Base-by-base conservation (phyloP, 2,329 filamentous ascomycete genomes). In the Alternaria sp. region DNA sequence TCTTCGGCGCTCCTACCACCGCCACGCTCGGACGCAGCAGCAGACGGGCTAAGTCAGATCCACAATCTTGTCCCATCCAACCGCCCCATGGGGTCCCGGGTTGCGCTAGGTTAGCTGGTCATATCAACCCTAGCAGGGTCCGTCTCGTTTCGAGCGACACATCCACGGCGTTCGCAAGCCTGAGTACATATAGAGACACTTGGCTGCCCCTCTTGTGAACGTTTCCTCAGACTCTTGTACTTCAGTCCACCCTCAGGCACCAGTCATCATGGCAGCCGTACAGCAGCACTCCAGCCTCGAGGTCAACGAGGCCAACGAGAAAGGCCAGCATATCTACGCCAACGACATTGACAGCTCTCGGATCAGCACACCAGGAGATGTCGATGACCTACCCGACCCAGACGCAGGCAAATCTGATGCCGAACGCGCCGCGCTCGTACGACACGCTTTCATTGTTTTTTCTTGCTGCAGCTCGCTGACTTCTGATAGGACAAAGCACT, bases 31-130 rank as follows among this genome's bases (percentile, higher is more conserved):
- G 73, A 72, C 67, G 58, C 62, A 63, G 60, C 64, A 58, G 64
- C 68, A 50, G 60, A 67, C 58, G 62, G 68, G 68, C 75, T 68
- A 75, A 75, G 75, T 65, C 66, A 62, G 67, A 70, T 71, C 70
- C 69, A 71, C 70, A 66, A 51, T 63, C 68, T 67, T 64, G 69
- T 72, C 68, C 72, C 75, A 64, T 78, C 70, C 70, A 75, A 75
- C 76, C 75, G 71, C 70, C 76, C 77, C 76, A 78, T 75, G 76
- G 77, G 76, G 75, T 71, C 64, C 71, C 62, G 67, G 58, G 46
- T 54, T 62, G 60, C 66, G 59, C 67, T 71, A 69, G 55, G 47
- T 44, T 67, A 57, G 71, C 71, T 64, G 58, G 71, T 67, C 62
- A 58, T 60, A 54, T 59, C 63, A 62, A 65, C 61, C 58, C 54